Evolutionary conservation across 495 filamentous ascomycete species (phyloP).

Genomic region (Evernia prunastri): DNA sequence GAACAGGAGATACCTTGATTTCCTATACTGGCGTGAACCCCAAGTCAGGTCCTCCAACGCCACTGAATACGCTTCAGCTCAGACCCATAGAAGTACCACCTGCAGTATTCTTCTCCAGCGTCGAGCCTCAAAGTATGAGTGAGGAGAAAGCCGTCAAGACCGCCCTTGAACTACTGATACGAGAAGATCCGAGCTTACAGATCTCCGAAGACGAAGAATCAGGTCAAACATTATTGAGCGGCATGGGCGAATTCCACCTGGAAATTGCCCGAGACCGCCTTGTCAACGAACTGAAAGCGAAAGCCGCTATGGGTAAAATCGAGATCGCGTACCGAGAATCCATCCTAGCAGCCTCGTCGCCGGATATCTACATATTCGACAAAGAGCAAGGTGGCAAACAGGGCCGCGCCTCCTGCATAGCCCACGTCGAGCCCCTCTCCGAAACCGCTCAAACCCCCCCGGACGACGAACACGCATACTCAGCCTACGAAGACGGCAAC

Average conservation of each 20-base stretch:
- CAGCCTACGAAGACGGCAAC: conserved; percentile 44
- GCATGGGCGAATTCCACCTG: conserved; percentile 97
- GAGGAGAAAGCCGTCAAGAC: conserved; percentile 73
- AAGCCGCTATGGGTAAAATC: conserved; percentile 83
- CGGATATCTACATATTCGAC: conserved; percentile 61
- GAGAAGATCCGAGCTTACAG: conserved; percentile 92
- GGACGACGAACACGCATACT: conserved; percentile 17
- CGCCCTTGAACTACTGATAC: conserved; percentile 66
- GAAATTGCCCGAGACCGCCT: conserved; percentile 89
- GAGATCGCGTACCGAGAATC: conserved; percentile 93
- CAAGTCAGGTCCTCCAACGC: conserved; percentile 57
- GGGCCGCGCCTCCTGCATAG: conserved; percentile 70
- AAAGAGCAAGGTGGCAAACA: conserved; percentile 71
- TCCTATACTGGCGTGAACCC: conserved; percentile 57
- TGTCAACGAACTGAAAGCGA: conserved; percentile 81
- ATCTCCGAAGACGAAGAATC: conserved; percentile 81
- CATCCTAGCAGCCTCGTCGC: conserved; percentile 45
- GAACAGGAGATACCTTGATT: conserved; percentile 90
- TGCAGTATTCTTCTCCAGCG: conserved; percentile 89
- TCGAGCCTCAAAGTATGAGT: conserved; percentile 74
- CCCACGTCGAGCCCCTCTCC: conserved; percentile 53
- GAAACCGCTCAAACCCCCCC: conserved; percentile 31
- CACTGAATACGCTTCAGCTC: conserved; percentile 69
- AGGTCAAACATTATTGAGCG: conserved; percentile 84
- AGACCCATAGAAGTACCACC: conserved; percentile 86